Percentiles rank a stretch among this genome's conserved stretches.
Conservation (phyloP, 441 rosid species). For the Syzygium syzygioides region DNA sequence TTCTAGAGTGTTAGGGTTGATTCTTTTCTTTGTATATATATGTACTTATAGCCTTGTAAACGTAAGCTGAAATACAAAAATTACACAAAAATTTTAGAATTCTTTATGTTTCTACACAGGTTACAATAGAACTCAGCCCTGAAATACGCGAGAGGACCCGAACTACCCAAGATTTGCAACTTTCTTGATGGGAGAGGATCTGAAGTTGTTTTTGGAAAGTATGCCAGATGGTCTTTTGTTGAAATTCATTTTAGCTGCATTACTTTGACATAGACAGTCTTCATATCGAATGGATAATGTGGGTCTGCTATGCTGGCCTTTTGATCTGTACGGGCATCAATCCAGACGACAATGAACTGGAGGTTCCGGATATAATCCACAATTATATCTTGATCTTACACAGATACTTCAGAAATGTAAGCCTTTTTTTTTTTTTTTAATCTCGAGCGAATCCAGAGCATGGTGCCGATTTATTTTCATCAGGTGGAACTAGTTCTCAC, state of each 20-base stretch:
- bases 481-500: no score
- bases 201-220: conserved; percentile 30
- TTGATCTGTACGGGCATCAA: not conserved
- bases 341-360: not conserved
- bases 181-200: conserved; percentile 30
- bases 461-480: not conserved
- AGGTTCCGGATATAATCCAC: not conserved
- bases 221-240: not conserved
- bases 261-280: not conserved
- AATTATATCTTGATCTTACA: not conserved
- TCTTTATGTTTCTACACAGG: not conserved
- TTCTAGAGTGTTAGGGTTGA: no score
- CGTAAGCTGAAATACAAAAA: no score
- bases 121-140: conserved; percentile 27
- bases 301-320: not conserved
- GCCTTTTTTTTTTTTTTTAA: not conserved
- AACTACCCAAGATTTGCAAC: conserved; percentile 29
- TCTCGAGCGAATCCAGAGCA: not conserved
- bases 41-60: no score
- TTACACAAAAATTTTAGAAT: no score
- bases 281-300: not conserved
- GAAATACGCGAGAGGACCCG: conserved; percentile 13
- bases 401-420: not conserved
- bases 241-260: not conserved
- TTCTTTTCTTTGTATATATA: no score